A percentile compares a stretch with the other conserved stretches of the same genome.
These are phyloP conservation scores for Physocladia obscura DNA, from an alignment of 192 early-diverging fungal species.

Conservation along the genomic window DNA sequence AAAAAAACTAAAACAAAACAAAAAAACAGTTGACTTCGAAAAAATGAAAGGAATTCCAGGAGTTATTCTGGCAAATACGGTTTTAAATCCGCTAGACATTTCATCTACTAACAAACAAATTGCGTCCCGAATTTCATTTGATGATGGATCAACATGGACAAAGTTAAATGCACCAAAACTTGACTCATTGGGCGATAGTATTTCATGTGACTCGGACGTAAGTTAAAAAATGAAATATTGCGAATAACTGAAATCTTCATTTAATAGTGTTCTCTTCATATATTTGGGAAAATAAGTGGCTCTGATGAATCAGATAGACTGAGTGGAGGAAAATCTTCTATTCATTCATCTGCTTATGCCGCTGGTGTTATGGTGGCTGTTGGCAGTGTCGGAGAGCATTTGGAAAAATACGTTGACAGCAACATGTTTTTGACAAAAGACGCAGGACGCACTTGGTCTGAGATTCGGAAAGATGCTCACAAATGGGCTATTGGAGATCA, in stretches of 20 bases:
- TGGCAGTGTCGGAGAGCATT: conserved; percentile 73
- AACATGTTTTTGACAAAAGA: conserved; percentile 83
- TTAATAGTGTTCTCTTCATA: conserved; percentile 26
- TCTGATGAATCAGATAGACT: not conserved
- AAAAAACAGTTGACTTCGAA: conserved; percentile 77
- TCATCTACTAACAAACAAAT: conserved; percentile 61
- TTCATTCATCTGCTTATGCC: conserved; percentile 28
- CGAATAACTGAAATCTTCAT: too few relatives aligned
- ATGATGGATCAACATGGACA: conserved; percentile 81
- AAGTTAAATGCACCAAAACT: conserved; percentile 54
- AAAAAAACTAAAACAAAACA: conserved; percentile 73
- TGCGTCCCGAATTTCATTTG: conserved; percentile 78
- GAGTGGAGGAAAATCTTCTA: conserved; percentile 18
- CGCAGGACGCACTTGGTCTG: conserved; percentile 83
- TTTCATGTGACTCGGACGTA: conserved; percentile 13
- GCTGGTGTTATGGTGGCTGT: conserved; percentile 51
- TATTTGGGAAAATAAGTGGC: conserved; percentile 19
- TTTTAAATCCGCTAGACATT: conserved; percentile 70
- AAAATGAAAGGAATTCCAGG: conserved; percentile 84
- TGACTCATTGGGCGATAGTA: conserved; percentile 33
- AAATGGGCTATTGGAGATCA: conserved; percentile 88
- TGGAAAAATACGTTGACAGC: conserved; percentile 61
- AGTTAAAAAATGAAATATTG: too few relatives aligned
- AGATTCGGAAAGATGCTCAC: conserved; percentile 65
- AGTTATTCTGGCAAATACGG: conserved; percentile 85